Percentiles rank a stretch among this genome's conserved stretches.
These are phyloP conservation scores for Keqinozyma sinolaborantium DNA, from an alignment of 1,139 yeast species.

Conservation along the genomic window DNA sequence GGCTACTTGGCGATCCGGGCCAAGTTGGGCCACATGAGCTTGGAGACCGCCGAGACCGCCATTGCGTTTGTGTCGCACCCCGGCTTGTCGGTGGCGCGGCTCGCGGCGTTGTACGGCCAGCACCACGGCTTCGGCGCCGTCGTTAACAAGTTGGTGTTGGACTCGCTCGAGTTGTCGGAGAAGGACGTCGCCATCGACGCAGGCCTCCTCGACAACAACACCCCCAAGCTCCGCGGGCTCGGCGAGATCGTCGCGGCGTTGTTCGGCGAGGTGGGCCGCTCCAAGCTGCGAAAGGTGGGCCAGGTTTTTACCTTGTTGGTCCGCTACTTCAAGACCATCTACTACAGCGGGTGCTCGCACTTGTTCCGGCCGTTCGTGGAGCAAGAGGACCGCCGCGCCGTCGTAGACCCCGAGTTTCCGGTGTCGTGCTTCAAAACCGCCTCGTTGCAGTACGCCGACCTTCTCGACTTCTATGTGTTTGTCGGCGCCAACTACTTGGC, in stretches of 20 bases:
- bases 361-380: slow-evolving; percentile 15
- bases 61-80: neutral
- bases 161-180: slow-evolving; percentile 3
- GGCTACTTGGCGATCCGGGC: neutral
- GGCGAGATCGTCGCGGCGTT: slow-evolving; percentile 2
- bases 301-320: slow-evolving; percentile 12
- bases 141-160: slow-evolving; percentile 5
- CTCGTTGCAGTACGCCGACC: slow-evolving; percentile 15
- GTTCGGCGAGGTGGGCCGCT: slow-evolving; percentile 1
- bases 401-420: slow-evolving; percentile 20
- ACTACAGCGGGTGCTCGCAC: slow-evolving; percentile 20
- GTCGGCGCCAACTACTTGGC: slow-evolving; percentile 27
- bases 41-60: neutral
- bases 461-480: slow-evolving; percentile 26
- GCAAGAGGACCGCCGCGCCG: neutral
- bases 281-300: neutral
- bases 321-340: slow-evolving; percentile 18
- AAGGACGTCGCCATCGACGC: slow-evolving; percentile 2
- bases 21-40: neutral
- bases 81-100: neutral
- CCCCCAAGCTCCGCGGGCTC: neutral
- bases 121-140: slow-evolving; percentile 1
- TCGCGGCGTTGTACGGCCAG: neutral
- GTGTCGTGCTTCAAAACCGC: slow-evolving; percentile 14
- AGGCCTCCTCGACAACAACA: slow-evolving; percentile 3